A percentile compares a stretch with the other conserved stretches of the same genome.
These are phyloP conservation scores for Apophysomyces ossiformis DNA, from an alignment of 371 early-diverging fungal genomes.

Conservation along the genomic window DNA sequence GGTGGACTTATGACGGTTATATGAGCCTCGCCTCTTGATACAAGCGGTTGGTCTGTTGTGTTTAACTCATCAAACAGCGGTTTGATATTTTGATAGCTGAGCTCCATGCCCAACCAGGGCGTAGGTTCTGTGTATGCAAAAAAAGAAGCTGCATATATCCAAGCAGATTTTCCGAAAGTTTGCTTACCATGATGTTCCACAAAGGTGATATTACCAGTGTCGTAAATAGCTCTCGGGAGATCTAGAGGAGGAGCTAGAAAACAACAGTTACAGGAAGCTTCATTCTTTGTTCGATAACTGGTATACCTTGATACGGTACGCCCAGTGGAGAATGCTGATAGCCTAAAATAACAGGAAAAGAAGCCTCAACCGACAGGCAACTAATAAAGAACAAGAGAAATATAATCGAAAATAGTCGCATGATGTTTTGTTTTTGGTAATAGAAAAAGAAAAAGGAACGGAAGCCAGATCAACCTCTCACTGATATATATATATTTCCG, in stretches of 20 bases:
- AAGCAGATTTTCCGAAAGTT: neutral
- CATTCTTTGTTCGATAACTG: neutral
- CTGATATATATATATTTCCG: neutral
- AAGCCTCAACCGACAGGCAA: neutral
- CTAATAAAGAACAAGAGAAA: neutral
- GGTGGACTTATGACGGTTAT: slow-evolving; percentile 80
- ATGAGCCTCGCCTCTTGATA: slow-evolving; percentile 72
- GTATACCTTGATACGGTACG: slow-evolving; percentile 28
- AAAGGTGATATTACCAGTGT: slow-evolving; percentile 54
- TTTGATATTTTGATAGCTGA: slow-evolving; percentile 62
- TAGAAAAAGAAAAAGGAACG: neutral
- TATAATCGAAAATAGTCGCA: neutral
- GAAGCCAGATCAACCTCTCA: neutral
- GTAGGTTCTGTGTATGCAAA: slow-evolving; percentile 17
- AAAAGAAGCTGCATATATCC: neutral
- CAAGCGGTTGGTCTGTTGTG: slow-evolving; percentile 49
- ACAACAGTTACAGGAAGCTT: slow-evolving; percentile 1
- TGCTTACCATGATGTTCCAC: slow-evolving; percentile 42
- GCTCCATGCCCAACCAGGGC: slow-evolving; percentile 67
- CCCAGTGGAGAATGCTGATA: slow-evolving; percentile 28
- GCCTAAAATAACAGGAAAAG: neutral
- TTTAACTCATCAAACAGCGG: slow-evolving; percentile 61
- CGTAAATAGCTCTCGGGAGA: slow-evolving; percentile 47
- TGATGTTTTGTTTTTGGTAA: neutral
- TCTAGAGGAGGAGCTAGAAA: slow-evolving; percentile 30